Conservation (phyloP, 208 protist genomes). For the Leptomonas pyrrhocoris region DNA sequence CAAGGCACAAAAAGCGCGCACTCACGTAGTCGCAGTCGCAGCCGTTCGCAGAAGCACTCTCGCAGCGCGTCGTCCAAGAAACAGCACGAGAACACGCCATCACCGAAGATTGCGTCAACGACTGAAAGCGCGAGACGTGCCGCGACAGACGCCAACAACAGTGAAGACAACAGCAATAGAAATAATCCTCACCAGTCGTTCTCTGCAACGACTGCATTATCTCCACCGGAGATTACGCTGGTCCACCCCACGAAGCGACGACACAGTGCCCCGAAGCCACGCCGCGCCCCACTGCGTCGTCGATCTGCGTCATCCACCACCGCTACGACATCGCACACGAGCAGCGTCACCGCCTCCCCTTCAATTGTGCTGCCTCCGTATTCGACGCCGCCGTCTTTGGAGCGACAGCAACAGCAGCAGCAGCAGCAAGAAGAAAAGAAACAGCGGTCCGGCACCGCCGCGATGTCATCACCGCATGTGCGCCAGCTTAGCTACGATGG, state of each 20-base stretch:
- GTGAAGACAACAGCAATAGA: too few relatives aligned
- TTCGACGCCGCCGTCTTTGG: neutral
- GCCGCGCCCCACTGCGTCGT: constrained; percentile 1
- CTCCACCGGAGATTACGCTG: too few relatives aligned
- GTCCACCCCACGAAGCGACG: neutral
- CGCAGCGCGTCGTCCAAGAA: too few relatives aligned
- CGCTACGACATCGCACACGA: constrained; percentile 1
- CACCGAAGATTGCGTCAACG: too few relatives aligned
- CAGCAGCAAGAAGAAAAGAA: neutral
- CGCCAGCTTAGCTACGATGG: constrained; percentile 20
- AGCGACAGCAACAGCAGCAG: neutral
- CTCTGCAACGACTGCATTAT: too few relatives aligned
- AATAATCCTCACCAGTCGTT: too few relatives aligned
- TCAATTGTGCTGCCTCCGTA: neutral
- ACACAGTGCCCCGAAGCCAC: neutral
- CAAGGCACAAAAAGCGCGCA: neutral
- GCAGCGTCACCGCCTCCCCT: constrained; percentile 6
- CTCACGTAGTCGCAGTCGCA: neutral
- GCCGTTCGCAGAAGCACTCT: too few relatives aligned
- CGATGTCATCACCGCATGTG: neutral
- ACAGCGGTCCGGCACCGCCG: neutral
- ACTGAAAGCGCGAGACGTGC: too few relatives aligned
- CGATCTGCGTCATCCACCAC: constrained; percentile 6
- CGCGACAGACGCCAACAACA: too few relatives aligned
- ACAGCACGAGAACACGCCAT: too few relatives aligned